A percentile compares a stretch with the other conserved stretches of the same genome.
These are phyloP conservation scores for Ganoderma multipileum DNA, from an alignment of 1,284 basidiomycete species.

Conservation along the genomic window DNA sequence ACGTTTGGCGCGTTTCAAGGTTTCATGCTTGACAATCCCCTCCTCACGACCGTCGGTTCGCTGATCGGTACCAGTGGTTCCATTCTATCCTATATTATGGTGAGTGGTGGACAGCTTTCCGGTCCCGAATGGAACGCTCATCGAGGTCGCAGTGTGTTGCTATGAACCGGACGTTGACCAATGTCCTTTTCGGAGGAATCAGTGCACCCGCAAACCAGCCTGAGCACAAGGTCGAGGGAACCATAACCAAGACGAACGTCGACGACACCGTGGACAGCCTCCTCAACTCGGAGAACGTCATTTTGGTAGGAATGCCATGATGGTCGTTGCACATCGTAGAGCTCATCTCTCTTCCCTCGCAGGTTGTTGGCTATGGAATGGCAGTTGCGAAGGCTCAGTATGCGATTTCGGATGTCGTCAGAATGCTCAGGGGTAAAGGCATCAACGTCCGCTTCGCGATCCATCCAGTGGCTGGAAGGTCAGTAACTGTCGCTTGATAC, in stretches of 20 bases:
- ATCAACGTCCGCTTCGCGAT: conserved; percentile 69
- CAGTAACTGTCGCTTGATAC: neutral
- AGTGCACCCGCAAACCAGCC: conserved; percentile 60
- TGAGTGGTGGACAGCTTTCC: conserved; percentile 40
- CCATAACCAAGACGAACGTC: conserved; percentile 75
- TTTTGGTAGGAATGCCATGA: conserved; percentile 56
- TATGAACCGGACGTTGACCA: conserved; percentile 84
- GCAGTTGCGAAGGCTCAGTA: conserved; percentile 90
- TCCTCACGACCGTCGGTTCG: conserved; percentile 82
- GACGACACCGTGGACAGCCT: conserved; percentile 84
- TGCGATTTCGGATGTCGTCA: conserved; percentile 83
- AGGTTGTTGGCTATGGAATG: conserved; percentile 91
- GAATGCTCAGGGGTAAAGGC: conserved; percentile 72
- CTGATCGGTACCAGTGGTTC: conserved; percentile 87
- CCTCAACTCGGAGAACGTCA: conserved; percentile 82
- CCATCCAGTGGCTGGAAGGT: conserved; percentile 50
- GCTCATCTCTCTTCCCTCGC: conserved; percentile 1
- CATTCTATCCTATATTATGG: conserved; percentile 93
- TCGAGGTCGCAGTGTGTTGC: conserved; percentile 71
- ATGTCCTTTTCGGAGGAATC: conserved; percentile 85
- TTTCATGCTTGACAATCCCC: conserved; percentile 87
- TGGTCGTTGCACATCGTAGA: neutral
- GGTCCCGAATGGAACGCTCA: conserved; percentile 10
- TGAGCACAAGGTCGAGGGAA: conserved; percentile 79
- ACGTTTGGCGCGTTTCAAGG: conserved; percentile 44